Conservation (phyloP, 495 filamentous ascomycete genomes). For the Penicillium antarcticum region DNA sequence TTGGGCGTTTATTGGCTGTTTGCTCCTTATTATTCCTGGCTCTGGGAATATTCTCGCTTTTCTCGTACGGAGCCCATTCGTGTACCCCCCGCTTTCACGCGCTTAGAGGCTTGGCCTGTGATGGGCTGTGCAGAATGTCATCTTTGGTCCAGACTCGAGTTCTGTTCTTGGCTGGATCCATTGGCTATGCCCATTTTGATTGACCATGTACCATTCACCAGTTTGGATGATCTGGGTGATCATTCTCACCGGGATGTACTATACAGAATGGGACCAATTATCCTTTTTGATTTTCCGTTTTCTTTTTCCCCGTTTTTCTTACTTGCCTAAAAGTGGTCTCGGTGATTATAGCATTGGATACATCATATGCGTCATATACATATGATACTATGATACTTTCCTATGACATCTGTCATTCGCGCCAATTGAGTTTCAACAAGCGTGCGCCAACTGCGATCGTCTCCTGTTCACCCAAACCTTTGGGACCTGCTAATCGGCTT, state of each 20-base stretch:
- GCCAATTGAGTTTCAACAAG: constrained; percentile 41
- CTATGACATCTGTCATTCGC: constrained; percentile 23
- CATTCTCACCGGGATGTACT: background rate
- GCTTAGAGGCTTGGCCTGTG: constrained; percentile 4
- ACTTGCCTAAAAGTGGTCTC: background rate
- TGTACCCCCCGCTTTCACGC: background rate
- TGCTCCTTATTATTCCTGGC: too few relatives aligned
- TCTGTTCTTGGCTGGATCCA: background rate
- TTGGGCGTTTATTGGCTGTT: background rate
- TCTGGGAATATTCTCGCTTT: background rate
- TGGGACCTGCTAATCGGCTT: constrained; percentile 23
- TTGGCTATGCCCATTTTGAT: background rate
- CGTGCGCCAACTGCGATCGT: constrained; percentile 36
- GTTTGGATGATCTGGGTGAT: background rate
- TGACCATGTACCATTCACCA: background rate
- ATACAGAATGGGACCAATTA: background rate
- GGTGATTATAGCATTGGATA: constrained; percentile 1
- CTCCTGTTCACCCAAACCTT: constrained; percentile 32
- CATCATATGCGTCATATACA: background rate
- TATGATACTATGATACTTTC: background rate
- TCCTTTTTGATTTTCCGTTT: background rate
- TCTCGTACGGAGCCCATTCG: constrained; percentile 1
- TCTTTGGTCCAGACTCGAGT: constrained; percentile 2
- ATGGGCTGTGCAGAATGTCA: constrained; percentile 9
- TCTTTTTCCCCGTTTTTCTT: background rate